Conservation (phyloP, 169 alveolate species). For the Plasmodium sp. region DNA sequence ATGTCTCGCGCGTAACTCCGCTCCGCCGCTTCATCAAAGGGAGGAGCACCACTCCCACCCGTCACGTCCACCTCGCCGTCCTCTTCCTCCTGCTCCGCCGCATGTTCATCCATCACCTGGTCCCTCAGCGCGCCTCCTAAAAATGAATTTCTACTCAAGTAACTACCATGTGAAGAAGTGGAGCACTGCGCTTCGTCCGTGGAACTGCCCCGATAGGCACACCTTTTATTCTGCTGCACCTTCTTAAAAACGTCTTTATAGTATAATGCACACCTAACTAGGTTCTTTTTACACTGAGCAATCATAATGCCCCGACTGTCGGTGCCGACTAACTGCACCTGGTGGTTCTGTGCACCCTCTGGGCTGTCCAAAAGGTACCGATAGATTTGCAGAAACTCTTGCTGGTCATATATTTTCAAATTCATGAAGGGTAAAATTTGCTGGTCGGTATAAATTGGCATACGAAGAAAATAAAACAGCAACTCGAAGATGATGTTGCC, state of each 20-base stretch:
- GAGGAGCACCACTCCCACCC: background rate
- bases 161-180: background rate
- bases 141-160: conserved; percentile 19
- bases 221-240: background rate
- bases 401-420: conserved; percentile 47
- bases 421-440: conserved; percentile 69
- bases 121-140: conserved; percentile 4
- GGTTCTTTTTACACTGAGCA: conserved; percentile 47
- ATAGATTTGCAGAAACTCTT: conserved; percentile 23
- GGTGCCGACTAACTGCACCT: conserved; percentile 41
- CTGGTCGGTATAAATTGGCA: conserved; percentile 39
- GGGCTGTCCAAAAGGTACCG: background rate
- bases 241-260: conserved; percentile 6
- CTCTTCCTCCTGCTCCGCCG: background rate
- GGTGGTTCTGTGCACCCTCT: background rate
- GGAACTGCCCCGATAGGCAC: background rate
- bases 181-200: background rate
- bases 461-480: conserved; percentile 5
- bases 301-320: conserved; percentile 66
- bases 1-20: background rate
- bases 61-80: background rate
- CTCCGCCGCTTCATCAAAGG: conserved; percentile 1
- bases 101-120: background rate
- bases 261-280: conserved; percentile 33
- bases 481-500: conserved; percentile 62